Evolutionary conservation across 331 rosid species (phyloP).

Genomic region (Rosa hybrid): DNA sequence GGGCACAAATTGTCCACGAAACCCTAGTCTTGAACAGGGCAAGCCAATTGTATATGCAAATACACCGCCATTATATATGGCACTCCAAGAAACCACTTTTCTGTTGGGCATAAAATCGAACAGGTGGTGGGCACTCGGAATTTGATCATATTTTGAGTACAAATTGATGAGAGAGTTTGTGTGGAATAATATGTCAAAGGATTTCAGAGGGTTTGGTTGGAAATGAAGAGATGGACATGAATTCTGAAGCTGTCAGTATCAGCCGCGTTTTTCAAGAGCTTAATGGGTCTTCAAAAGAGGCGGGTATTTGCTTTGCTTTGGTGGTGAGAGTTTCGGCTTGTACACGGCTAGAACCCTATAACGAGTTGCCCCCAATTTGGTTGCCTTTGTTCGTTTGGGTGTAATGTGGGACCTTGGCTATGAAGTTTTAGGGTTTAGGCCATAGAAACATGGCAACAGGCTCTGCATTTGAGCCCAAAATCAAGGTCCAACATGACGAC

Average conservation of each 20-base stretch:
- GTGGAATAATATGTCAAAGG: constrained; percentile 17
- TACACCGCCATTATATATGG: too few species aligned
- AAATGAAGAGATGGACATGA: constrained; percentile 48
- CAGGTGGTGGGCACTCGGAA: constrained; percentile 46
- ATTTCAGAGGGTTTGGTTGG: constrained; percentile 23
- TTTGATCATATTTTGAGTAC: constrained; percentile 51
- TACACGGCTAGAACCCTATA: constrained; percentile 9
- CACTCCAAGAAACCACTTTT: constrained; percentile 47
- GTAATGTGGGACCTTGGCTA: background rate
- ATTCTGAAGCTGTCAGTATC: constrained; percentile 39
- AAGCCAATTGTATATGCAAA: too few species aligned
- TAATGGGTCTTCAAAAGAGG: constrained; percentile 33
- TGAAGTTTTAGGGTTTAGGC: background rate
- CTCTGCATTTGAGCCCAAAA: too few species aligned
- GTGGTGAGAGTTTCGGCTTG: background rate
- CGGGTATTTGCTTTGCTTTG: constrained; percentile 19
- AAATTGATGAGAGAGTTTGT: constrained; percentile 50
- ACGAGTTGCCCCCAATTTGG: background rate
- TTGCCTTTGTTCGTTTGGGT: too few species aligned
- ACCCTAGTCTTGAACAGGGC: too few species aligned
- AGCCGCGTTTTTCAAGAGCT: constrained; percentile 59
- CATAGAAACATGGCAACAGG: background rate
- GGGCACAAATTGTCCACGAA: too few species aligned
- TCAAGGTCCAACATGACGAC: too few species aligned
- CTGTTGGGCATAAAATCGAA: constrained; percentile 57